phyloP scores from a whole-genome alignment of 2,329 filamentous ascomycete species.

The Coleophoma crateriformis region DNA sequence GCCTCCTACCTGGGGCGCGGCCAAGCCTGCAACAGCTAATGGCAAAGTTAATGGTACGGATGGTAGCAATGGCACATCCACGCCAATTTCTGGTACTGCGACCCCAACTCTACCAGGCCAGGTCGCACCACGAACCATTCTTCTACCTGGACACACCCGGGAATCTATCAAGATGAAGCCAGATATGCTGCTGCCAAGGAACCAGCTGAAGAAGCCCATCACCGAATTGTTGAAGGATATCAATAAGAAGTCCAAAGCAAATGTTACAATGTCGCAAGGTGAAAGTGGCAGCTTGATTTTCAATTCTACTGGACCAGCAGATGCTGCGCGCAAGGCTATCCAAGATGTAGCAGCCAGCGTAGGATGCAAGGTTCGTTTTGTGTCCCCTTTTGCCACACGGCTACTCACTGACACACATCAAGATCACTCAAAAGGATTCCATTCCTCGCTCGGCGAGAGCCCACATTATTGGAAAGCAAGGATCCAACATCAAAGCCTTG shows the following conservation, averaged over 20 bases:
- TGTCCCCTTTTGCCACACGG: not conserved
- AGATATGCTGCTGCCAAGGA: constrained; percentile 69
- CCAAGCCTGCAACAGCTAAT: constrained; percentile 41
- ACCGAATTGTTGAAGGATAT: constrained; percentile 84
- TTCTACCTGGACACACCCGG: constrained; percentile 76
- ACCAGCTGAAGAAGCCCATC: constrained; percentile 78
- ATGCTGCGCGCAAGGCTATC: constrained; percentile 80
- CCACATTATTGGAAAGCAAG: constrained; percentile 89
- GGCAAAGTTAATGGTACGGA: constrained; percentile 40
- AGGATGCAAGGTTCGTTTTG: constrained; percentile 65
- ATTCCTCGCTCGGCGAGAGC: constrained; percentile 80
- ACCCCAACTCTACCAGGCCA: constrained; percentile 15
- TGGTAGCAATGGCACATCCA: constrained; percentile 36
- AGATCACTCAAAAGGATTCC: constrained; percentile 67
- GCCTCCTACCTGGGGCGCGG: constrained; percentile 73
- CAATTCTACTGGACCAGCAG: constrained; percentile 77
- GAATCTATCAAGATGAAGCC: constrained; percentile 71
- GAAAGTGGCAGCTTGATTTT: constrained; percentile 71
- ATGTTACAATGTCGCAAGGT: constrained; percentile 71
- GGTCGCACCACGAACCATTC: constrained; percentile 50
- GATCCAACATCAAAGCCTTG: constrained; percentile 83
- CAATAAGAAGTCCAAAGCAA: constrained; percentile 86
- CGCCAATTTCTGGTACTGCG: constrained; percentile 52
- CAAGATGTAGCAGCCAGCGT: constrained; percentile 87
- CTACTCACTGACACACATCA: constrained; percentile 5